These are phyloP conservation scores for Cyberlindnera americana DNA, from an alignment of 805 yeast species.

Conservation along the genomic window DNA sequence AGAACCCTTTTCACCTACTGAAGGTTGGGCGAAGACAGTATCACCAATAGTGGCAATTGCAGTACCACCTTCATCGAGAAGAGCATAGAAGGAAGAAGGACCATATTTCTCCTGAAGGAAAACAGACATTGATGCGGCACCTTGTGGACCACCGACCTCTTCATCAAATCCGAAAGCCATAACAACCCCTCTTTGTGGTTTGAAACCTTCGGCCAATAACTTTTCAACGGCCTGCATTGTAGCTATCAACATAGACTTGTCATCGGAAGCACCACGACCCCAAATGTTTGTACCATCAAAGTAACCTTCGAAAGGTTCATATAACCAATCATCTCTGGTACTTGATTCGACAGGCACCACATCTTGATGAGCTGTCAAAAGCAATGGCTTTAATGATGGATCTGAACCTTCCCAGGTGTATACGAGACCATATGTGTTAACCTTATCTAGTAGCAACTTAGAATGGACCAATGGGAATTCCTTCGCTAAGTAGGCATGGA, in stretches of 20 bases:
- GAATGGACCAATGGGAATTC: constrained; percentile 53
- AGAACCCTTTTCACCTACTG: constrained; percentile 62
- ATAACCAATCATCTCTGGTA: constrained; percentile 55
- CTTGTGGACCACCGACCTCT: constrained; percentile 60
- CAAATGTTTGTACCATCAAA: constrained; percentile 60
- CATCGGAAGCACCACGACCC: constrained; percentile 79
- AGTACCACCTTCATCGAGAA: constrained; percentile 60
- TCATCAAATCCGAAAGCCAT: constrained; percentile 75
- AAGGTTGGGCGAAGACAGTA: constrained; percentile 49
- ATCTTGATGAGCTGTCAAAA: constrained; percentile 76
- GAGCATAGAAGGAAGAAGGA: constrained; percentile 48
- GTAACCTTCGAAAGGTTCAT: constrained; percentile 61
- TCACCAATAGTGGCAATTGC: constrained; percentile 36
- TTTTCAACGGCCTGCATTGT: constrained; percentile 58
- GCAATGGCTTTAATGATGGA: constrained; percentile 50
- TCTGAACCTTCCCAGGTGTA: constrained; percentile 60
- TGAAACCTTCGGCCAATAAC: constrained; percentile 42
- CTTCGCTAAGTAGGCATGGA: constrained; percentile 50
- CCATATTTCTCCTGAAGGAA: constrained; percentile 53
- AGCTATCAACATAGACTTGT: constrained; percentile 63
- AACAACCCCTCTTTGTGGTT: constrained; percentile 55
- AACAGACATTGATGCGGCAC: constrained; percentile 50
- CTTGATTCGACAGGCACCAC: constrained; percentile 70
- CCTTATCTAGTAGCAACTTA: constrained; percentile 44
- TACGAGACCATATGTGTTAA: constrained; percentile 61